Evolutionary conservation across 257 asterid genomes (phyloP), one percentile per base, ranked within the genome.

Genomic region (Lycium ferocissimum): DNA sequence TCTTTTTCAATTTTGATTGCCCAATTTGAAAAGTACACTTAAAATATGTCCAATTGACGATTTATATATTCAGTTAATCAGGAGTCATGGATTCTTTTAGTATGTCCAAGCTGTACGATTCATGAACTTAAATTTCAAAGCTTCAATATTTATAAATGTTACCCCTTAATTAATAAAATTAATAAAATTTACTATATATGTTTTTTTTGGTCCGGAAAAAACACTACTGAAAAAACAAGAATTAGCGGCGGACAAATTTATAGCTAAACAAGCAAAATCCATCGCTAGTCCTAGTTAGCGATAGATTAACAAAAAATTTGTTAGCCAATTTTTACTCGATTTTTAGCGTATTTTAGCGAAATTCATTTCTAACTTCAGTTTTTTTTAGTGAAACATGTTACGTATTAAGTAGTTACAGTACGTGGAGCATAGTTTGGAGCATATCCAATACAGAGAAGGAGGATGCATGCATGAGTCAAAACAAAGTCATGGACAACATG

Each of bases 1-100:
- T 7, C n/a, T 9, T 11, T 13, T 78, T 59, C 45, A 70, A 47
- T 37, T 86, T 87, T 84, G 61, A 58, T 7, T 65, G 45, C 45
- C 45, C 45, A 40, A 40, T 40, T 40, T 40, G 45, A 2, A 40
- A 40, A 40, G 45, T 40, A 40, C 45, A 1, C 45, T 40, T 40
- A 40, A 40, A 40, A 40, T 26, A 40, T 40, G 45, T 40, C 45
- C 45, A 40, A 3, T 40, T 40, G 45, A 40, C 45, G 45, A 40
- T 5, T 40, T 40, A 40, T 40, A 40, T 40, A 40, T 40, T 40
- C 45, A 40, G 45, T 40, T 40, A 40, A 40, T 40, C 6, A 40
- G 45, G 45, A 40, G 45, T 40, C 45, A 40, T 40, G 6, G 45
- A 40, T 40, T 6, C 45, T 40, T 3, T 4, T 4, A 3, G 6